phyloP scores from a whole-genome alignment of 2,329 filamentous ascomycete species.

The Daldinia sp. region DNA sequence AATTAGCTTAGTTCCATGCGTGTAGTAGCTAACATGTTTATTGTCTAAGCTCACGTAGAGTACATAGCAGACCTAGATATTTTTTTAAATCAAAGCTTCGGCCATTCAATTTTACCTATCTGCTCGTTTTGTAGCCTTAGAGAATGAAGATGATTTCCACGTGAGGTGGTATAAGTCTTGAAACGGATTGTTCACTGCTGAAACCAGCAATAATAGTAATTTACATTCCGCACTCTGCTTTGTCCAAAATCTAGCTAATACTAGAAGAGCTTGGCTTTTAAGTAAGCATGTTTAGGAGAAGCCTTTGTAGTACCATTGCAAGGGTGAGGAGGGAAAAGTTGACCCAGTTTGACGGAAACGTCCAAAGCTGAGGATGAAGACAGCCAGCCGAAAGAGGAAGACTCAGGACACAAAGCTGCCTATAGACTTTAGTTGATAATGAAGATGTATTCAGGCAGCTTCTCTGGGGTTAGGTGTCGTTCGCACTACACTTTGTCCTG shows the following conservation, averaged over 20 bases:
- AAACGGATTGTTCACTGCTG: conserved; percentile 30
- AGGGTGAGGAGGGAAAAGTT: neutral
- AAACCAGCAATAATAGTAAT: conserved; percentile 27
- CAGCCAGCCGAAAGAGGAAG: conserved; percentile 37
- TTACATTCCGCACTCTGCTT: conserved; percentile 31
- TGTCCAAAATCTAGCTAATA: conserved; percentile 21
- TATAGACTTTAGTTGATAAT: conserved; percentile 33
- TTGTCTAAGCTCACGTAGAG: conserved; percentile 15
- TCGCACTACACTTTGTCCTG: conserved; percentile 11
- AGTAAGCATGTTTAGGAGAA: conserved; percentile 8
- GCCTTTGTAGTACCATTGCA: conserved; percentile 24
- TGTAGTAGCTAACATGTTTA: conserved; percentile 1
- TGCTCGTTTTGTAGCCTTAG: neutral
- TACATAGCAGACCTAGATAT: conserved; percentile 12
- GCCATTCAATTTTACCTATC: neutral
- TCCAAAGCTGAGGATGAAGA: conserved; percentile 24
- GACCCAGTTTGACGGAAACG: conserved; percentile 35
- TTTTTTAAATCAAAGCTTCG: conserved; percentile 3
- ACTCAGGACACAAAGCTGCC: conserved; percentile 36
- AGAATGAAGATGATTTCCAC: conserved; percentile 1
- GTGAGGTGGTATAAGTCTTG: conserved; percentile 10
- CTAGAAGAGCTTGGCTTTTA: neutral
- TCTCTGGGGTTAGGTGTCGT: neutral
- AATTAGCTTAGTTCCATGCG: neutral
- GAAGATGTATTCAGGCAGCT: conserved; percentile 19